phyloP scores from a whole-genome alignment of 2,329 filamentous ascomycete genomes.

The Alternaria hordeiaustralica region DNA sequence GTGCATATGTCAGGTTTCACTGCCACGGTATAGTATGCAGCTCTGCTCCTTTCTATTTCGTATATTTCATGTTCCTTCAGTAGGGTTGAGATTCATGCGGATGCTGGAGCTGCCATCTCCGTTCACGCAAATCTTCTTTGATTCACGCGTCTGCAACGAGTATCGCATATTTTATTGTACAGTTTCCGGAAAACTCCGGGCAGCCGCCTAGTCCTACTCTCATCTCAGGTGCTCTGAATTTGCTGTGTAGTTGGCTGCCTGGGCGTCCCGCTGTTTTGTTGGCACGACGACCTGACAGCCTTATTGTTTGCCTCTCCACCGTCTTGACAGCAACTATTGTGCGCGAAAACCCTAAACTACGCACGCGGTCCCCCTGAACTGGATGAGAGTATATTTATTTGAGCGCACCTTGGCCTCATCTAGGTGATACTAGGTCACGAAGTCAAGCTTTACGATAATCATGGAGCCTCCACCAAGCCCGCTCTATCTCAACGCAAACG shows the following conservation, averaged over 20 bases:
- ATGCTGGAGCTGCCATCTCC: not conserved
- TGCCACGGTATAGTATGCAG: not conserved
- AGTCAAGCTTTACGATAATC: not conserved
- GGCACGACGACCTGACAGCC: not conserved
- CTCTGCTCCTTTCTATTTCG: not conserved
- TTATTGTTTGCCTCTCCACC: not conserved
- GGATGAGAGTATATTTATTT: not conserved
- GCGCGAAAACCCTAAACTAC: not conserved
- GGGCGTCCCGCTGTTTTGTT: not conserved
- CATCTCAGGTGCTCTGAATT: not conserved
- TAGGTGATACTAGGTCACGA: not conserved
- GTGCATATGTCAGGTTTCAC: not conserved
- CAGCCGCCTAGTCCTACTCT: not conserved
- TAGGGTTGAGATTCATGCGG: not conserved
- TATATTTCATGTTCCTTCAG: not conserved
- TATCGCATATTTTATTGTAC: not conserved
- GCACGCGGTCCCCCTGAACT: not conserved
- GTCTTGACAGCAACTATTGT: not conserved
- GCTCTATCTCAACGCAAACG: conserved; percentile 5
- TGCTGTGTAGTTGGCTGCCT: not conserved
- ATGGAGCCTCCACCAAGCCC: conserved; percentile 7
- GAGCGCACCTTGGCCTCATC: not conserved
- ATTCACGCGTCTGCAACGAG: not conserved
- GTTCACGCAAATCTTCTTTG: not conserved
- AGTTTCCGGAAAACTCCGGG: not conserved